These are phyloP conservation scores for Ceratobasidium sp. DNA, from an alignment of 1,284 basidiomycete genomes.

Conservation along the genomic window DNA sequence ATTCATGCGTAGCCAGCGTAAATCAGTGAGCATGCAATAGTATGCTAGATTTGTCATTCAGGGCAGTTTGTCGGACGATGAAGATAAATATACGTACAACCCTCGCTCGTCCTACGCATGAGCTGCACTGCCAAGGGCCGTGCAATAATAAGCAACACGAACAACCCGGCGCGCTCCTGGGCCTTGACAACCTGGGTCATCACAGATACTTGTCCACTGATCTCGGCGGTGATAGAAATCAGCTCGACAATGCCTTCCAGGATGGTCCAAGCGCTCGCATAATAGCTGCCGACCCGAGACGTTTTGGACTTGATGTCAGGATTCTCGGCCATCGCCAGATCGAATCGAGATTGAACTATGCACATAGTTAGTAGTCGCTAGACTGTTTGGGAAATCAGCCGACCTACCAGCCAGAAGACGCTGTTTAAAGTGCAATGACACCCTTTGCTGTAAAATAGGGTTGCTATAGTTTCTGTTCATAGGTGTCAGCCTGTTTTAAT, in stretches of 20 bases:
- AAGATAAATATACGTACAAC: slow-evolving; percentile 3
- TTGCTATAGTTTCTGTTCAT: slow-evolving; percentile 17
- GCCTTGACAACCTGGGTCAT: slow-evolving; percentile 14
- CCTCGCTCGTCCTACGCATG: not conserved
- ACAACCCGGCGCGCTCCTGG: slow-evolving; percentile 12
- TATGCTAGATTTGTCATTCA: slow-evolving; percentile 2
- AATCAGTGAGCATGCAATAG: slow-evolving; percentile 34
- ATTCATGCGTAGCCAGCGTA: slow-evolving; percentile 29
- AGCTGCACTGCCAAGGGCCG: slow-evolving; percentile 17
- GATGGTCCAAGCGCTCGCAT: slow-evolving; percentile 27
- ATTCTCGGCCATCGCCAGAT: slow-evolving; percentile 33
- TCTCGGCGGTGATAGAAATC: slow-evolving; percentile 11
- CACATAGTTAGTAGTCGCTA: not conserved
- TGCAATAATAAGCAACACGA: slow-evolving; percentile 18
- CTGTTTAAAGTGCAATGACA: slow-evolving; percentile 37
- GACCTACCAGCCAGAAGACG: slow-evolving; percentile 10
- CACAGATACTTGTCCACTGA: slow-evolving; percentile 25
- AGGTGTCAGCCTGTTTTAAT: not conserved
- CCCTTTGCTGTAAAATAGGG: slow-evolving; percentile 29
- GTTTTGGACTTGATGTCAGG: slow-evolving; percentile 37
- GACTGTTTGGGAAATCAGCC: not conserved
- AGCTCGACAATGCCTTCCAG: slow-evolving; percentile 19
- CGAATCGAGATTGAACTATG: slow-evolving; percentile 29
- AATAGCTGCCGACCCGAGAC: slow-evolving; percentile 16
- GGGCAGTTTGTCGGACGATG: not conserved